Evolutionary conservation across 495 filamentous ascomycete genomes (phyloP).

Genomic region (Lepidopterella palustris): DNA sequence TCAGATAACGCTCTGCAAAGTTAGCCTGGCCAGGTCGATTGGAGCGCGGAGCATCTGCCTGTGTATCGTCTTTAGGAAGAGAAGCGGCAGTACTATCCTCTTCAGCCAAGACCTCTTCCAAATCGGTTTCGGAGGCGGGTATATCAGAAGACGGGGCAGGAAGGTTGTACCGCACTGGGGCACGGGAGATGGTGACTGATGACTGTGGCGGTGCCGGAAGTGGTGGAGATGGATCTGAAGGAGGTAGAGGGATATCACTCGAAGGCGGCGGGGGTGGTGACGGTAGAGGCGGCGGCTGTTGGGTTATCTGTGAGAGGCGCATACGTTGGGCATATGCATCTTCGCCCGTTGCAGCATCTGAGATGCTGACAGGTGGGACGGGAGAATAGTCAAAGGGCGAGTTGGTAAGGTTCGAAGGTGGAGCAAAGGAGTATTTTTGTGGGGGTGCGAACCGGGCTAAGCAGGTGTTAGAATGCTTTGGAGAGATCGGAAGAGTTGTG

Average conservation of each 20-base stretch:
- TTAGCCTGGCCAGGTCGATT: slow-evolving; percentile 71
- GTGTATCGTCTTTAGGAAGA: slow-evolving; percentile 40
- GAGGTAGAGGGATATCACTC: slow-evolving; percentile 1
- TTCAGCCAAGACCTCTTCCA: slow-evolving; percentile 43
- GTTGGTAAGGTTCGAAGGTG: slow-evolving; percentile 35
- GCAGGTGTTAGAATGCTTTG: not conserved
- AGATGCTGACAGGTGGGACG: slow-evolving; percentile 36
- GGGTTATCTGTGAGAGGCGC: not conserved
- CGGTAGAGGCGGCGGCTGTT: not conserved
- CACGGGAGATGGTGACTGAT: slow-evolving; percentile 61
- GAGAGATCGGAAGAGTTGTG: not conserved
- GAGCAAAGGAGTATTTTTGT: slow-evolving; percentile 30
- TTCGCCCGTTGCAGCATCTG: slow-evolving; percentile 58
- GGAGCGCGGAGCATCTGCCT: slow-evolving; percentile 43
- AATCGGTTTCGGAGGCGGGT: slow-evolving; percentile 50
- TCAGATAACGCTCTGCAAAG: slow-evolving; percentile 80
- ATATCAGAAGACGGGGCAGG: slow-evolving; percentile 53
- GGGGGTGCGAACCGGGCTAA: not conserved
- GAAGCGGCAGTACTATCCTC: slow-evolving; percentile 39
- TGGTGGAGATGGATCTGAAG: slow-evolving; percentile 31
- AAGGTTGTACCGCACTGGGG: slow-evolving; percentile 75
- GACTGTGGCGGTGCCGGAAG: slow-evolving; percentile 29
- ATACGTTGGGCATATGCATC: slow-evolving; percentile 52
- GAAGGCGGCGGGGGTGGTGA: not conserved
- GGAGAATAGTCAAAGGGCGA: slow-evolving; percentile 8